Evolutionary conservation across 108 stramenopile genomes (phyloP).

Genomic region (Nitzschia palea): DNA sequence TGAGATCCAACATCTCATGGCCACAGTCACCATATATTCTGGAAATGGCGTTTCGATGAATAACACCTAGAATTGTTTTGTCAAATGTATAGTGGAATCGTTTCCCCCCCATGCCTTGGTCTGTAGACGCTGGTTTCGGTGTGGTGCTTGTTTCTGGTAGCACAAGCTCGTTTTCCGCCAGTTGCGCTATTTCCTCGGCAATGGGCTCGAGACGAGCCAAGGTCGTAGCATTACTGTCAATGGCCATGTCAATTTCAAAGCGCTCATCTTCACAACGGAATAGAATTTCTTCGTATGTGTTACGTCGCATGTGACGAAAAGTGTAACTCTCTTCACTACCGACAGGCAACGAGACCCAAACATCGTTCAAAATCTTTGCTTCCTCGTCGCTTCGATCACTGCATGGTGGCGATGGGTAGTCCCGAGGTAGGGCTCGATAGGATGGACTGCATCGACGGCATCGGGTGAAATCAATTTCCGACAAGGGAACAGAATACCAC

Average conservation of each 20-base stretch:
- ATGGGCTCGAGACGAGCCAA: constrained; percentile 91
- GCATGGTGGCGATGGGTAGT: constrained; percentile 92
- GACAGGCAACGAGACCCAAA: constrained; percentile 94
- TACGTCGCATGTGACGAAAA: constrained; percentile 97
- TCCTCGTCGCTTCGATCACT: constrained; percentile 85
- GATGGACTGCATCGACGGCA: constrained; percentile 90
- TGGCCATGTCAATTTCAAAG: constrained; percentile 99
- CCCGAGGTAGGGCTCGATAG: constrained; percentile 95
- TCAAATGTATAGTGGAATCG: constrained; percentile 81
- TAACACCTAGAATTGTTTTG: constrained; percentile 76
- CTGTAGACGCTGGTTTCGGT: constrained; percentile 27
- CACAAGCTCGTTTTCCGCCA: constrained; percentile 54
- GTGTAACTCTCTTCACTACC: constrained; percentile 96
- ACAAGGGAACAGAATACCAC: constrained; percentile 88
- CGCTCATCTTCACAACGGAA: constrained; percentile 98
- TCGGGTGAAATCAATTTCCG: constrained; percentile 88
- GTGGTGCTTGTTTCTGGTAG: constrained; percentile 17
- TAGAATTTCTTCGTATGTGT: constrained; percentile 94
- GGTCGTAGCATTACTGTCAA: constrained; percentile 90
- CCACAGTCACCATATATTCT: constrained; percentile 96
- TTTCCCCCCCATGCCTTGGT: constrained; percentile 63
- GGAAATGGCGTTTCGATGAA: constrained; percentile 93
- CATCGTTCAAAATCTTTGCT: constrained; percentile 89
- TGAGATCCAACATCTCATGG: constrained; percentile 91
- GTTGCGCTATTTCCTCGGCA: constrained; percentile 87